Conservation (phyloP, 1,284 basidiomycete genomes). For the Rhodotorula glutinis region DNA sequence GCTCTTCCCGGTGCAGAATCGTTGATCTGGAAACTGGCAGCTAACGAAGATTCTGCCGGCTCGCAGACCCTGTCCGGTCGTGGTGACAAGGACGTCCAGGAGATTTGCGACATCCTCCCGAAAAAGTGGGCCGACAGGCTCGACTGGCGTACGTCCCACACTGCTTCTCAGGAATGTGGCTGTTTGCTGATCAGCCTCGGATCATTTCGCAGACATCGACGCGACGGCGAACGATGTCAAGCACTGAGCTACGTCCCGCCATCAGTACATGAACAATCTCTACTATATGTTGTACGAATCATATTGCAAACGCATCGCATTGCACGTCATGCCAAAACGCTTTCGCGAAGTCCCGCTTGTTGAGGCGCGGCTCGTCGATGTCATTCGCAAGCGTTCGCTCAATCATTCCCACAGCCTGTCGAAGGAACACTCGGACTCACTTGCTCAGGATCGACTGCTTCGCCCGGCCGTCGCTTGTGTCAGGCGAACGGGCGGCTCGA, state of each 20-base stretch:
- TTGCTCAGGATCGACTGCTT: too few species aligned
- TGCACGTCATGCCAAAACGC: too few species aligned
- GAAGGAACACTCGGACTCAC: too few species aligned
- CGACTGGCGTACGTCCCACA: slow-evolving; percentile 60
- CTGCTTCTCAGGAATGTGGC: not conserved
- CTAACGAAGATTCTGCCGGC: too few species aligned
- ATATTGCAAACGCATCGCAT: too few species aligned
- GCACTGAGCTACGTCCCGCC: not conserved
- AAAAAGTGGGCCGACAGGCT: slow-evolving; percentile 82
- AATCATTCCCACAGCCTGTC: too few species aligned
- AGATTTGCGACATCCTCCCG: slow-evolving; percentile 32
- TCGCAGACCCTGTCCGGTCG: slow-evolving; percentile 77
- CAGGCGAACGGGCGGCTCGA: too few species aligned
- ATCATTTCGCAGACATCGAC: slow-evolving; percentile 20
- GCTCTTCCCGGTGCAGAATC: slow-evolving; percentile 17
- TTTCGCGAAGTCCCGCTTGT: too few species aligned
- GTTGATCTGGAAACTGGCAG: not conserved
- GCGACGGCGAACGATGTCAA: slow-evolving; percentile 14
- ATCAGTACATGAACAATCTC: not conserved
- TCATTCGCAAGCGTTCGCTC: too few species aligned
- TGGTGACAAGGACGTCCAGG: slow-evolving; percentile 85
- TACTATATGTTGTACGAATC: not conserved
- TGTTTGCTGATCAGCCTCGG: not conserved
- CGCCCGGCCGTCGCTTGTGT: too few species aligned
- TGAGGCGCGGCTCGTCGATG: too few species aligned